phyloP scores from a whole-genome alignment of 257 asterid genomes.

The Echites panduratus region DNA sequence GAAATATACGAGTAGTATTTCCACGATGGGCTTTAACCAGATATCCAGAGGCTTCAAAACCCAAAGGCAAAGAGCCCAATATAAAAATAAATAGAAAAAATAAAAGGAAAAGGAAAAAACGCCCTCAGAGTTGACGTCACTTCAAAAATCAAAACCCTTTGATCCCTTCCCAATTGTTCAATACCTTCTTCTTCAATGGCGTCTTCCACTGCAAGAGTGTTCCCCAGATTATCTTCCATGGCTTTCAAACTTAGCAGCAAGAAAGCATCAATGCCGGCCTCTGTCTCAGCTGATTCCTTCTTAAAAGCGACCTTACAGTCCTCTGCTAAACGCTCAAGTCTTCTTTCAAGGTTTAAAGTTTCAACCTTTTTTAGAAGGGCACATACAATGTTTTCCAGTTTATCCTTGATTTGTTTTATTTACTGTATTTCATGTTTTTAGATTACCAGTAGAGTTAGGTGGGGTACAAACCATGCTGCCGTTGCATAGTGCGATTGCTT shows the following conservation, averaged over 20 bases:
- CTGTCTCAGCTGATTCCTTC: conserved; percentile 14
- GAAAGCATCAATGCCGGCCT: conserved; percentile 7
- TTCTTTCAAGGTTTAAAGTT: conserved; percentile 39
- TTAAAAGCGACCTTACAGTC: conserved; percentile 28
- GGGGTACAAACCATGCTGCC: conserved; percentile 52
- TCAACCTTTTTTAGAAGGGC: background rate
- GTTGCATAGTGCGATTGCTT: conserved; percentile 57
- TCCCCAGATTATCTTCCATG: conserved; percentile 35
- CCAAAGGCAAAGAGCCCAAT: background rate
- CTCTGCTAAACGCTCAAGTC: conserved; percentile 30
- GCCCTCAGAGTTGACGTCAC: background rate
- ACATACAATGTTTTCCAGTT: background rate
- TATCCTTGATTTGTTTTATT: background rate
- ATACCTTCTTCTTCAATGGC: conserved; percentile 37
- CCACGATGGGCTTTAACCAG: background rate
- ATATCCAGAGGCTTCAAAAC: background rate
- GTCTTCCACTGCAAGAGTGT: conserved; percentile 26
- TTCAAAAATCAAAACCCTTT: background rate
- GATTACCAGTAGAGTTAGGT: conserved; percentile 59
- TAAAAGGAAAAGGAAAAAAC: too few species aligned
- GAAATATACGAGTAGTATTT: too few species aligned
- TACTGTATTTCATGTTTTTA: conserved; percentile 19
- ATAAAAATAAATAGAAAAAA: too few species aligned
- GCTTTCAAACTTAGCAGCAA: conserved; percentile 26
- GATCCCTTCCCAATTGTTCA: background rate